Base-by-base conservation (phyloP, 345 rosid species). In the Raphanus sativus region DNA sequence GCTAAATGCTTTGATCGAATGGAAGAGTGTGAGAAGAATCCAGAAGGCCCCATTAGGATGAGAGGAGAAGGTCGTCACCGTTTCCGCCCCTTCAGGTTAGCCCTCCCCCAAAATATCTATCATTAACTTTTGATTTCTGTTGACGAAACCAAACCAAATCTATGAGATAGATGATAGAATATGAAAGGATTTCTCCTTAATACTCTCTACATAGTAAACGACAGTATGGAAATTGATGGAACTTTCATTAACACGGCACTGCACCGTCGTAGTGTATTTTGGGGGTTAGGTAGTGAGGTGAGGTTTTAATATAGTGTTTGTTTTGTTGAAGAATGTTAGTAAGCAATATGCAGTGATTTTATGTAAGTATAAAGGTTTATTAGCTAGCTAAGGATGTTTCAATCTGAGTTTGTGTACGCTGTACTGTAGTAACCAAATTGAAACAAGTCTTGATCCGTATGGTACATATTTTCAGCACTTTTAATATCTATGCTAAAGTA, bases 11-110 rank as follows among this genome's bases (percentile, higher is more conserved):
- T 95, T 79, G 91, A 92, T 76, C 94, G 98, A 0, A 95, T 92
- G 97, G 98, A 88, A 78, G 88, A 84, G 61, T 89, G 92, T 34
- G 97, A 92, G 79, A 80, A 78, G 75, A 82, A 87, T 75, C 99
- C 99, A 7, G 96, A 95, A 88, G 99, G 99, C 42, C 99, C 99
- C 67, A 58, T 91, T 50, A 86, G 99, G 79, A 86, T 90, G 85
- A 92, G 98, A 82, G 97, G 86, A 86, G 87, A 86, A 69, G 99
- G 99, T 67, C 98, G 97, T 75, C 99, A 95, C 60, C 88, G 99
- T 70, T 92, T 92, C 83, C 97, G 76, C 28, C 99, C 97, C 71
- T 95, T 95, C 75, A 90, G 99, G 98, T 65, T 69, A 24, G 74
- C 48, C 3, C 26, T 28, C 5, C 54, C 29, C 40, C 3, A 16